Base-by-base conservation (phyloP, 768 basidiomycete genomes). In the Dendrothele bispora region DNA sequence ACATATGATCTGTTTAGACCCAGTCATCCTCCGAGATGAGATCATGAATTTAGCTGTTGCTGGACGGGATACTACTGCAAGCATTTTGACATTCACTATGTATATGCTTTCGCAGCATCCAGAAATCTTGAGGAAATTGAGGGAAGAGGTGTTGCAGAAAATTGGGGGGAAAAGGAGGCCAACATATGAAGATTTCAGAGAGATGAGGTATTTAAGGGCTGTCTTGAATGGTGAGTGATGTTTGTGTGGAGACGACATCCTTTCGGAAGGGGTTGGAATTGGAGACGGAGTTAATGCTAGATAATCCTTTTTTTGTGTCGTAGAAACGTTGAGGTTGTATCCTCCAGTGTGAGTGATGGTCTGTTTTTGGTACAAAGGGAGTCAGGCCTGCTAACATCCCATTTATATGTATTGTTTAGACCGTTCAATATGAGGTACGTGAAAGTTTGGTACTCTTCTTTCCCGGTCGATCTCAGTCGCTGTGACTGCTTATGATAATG, bases 161-260 rank as follows among this genome's bases (percentile, higher is more conserved):
- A 47, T 73, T 5, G 71, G 71, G 7, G 14, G 39, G 7, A 58
- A 52, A 1, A 52, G 50, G 5, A 52, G 52, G 8, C 72, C 68
- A 17, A 64, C 61, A 1, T 61, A 66, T 37, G 64, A 68, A 15
- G 61, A 67, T 37, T 60, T 73, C 48, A 54, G 55, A 11, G 60
- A 63, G 3, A 65, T 73, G 65, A 70, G 64, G 50, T 73, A 70
- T 47, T 43, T 73, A 42, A 59, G 64, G 28, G 72, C 72, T 1
- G 62, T 73, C 29, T 61, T 72, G 22, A 70, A 73, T 43, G 71
- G 70, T 73, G 17, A 21, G 27, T 27, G 12, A 6, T 34, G 7
- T 15, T 36, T 35, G 11, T 12, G 11, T 20, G 21, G 21, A 39
- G 10, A 12, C 38, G 10, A 39, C 12, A 25, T 28, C 14, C 26